Evolutionary conservation across 345 rosid genomes (phyloP).

Genomic region (Citrus australasica): DNA sequence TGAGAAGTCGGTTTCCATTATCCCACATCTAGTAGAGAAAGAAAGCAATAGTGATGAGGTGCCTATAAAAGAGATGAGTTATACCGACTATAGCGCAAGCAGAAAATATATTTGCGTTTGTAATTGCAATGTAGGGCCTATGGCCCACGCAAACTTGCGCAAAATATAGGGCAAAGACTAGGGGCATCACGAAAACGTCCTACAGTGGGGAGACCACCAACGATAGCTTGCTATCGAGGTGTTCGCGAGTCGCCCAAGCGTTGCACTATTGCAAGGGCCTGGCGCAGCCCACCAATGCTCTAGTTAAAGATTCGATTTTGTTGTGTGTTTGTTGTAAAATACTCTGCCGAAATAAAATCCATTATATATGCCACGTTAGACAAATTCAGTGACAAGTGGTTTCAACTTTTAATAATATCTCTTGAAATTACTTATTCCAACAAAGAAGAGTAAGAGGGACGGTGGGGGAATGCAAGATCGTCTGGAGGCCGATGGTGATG

Average conservation of each 20-base stretch:
- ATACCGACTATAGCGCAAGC: too few relatives aligned
- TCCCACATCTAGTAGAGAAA: background rate
- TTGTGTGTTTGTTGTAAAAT: accelerated
- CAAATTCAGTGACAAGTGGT: too few relatives aligned
- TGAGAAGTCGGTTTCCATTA: background rate
- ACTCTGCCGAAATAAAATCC: too few relatives aligned
- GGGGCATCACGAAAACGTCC: too few relatives aligned
- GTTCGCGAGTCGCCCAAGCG: background rate
- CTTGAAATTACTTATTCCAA: background rate
- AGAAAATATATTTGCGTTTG: too few relatives aligned
- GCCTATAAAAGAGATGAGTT: too few relatives aligned
- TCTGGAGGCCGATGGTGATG: constrained; percentile 14
- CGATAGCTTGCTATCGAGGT: background rate
- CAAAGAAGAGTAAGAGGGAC: background rate
- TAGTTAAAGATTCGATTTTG: too few relatives aligned
- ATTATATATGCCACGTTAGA: too few relatives aligned
- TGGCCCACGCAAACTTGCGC: too few relatives aligned
- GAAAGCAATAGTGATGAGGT: background rate
- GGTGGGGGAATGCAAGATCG: background rate
- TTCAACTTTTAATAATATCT: too few relatives aligned
- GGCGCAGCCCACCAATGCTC: background rate
- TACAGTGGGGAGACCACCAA: accelerated
- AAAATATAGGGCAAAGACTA: too few relatives aligned
- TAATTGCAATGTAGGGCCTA: too few relatives aligned
- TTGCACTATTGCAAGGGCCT: background rate